Evolutionary conservation across 495 filamentous ascomycete genomes (phyloP).

Genomic region (Aspergillus sclerotiicarbonarius): DNA sequence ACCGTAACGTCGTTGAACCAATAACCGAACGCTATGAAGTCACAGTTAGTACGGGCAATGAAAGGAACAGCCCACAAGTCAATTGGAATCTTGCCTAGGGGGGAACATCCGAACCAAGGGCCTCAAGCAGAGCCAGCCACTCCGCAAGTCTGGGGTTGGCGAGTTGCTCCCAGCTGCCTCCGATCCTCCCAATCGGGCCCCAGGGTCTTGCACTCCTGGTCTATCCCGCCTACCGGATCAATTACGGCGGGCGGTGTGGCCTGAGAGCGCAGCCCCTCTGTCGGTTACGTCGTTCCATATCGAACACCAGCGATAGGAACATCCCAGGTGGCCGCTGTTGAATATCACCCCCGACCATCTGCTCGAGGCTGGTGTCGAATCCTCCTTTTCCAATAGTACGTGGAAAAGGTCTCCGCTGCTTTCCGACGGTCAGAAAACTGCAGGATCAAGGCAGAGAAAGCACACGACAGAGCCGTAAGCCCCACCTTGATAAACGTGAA

Average conservation of each 20-base stretch:
- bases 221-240: neutral
- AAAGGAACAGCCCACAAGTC: neutral
- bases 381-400: too few species aligned
- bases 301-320: neutral
- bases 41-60: neutral
- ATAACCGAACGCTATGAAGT: neutral
- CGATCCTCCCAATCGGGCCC: constrained; percentile 6
- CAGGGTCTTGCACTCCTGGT: constrained; percentile 4
- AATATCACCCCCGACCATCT: neutral
- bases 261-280: constrained; percentile 35
- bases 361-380: neutral
- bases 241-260: constrained; percentile 24
- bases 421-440: neutral
- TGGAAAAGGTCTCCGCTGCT: neutral
- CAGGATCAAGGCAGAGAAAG: too few species aligned
- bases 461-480: constrained; percentile 5
- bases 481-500: constrained; percentile 8
- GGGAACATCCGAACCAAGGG: neutral
- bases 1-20: neutral
- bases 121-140: neutral
- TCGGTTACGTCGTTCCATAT: constrained; percentile 24
- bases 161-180: neutral
- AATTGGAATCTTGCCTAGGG: neutral
- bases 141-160: constrained; percentile 2
- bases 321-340: neutral